Evolutionary conservation across 257 asterid genomes (phyloP), one percentile per base, ranked within the genome.

Genomic region (Nicotiana knightiana): DNA sequence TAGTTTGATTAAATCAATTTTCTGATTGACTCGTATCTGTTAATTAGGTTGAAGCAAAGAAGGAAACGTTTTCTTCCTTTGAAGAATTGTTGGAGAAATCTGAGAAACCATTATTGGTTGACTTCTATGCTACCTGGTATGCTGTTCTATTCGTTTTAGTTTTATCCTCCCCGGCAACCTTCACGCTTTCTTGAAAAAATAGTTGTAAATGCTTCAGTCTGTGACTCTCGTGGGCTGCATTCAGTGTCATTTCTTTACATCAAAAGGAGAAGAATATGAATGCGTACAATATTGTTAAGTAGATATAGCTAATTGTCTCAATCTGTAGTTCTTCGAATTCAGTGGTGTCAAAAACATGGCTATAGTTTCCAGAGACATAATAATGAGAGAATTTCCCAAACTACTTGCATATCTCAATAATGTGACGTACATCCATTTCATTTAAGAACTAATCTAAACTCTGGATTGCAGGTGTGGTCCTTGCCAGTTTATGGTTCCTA

Each of bases 91-190:
- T 96, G 90, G 91, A 91, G 81, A 90, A 89, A 65, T 83, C 97
- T 30, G 97, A 94, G 63, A 96, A 92, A 83, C 97, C 99, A 17
- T 90, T 96, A 64, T 79, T 96, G 86, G 98, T 96, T 18, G 99
- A 96, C 89, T 96, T 96, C 87, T 96, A 96, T 86, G 99, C 99
- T 53, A 94, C 98, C 81, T 96, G 99, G 99, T 96, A 88, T 86
- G 85, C 80, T 18, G 35, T 70, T 43, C 57, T 46, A n/a, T 70
- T 33, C 5, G 26, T 33, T 5, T 55, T 39, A 53, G n/a, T 53
- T 7, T 67, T 43, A 21, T 64, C 70, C 35, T 71, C 15, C 43
- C 12, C 43, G 51, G 26, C 81, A 76, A 21, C 5, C 28, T 66
- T 75, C 53, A 17, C 43, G 15, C 53, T 75, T 75, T 18, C 58